Base-by-base conservation (phyloP, 1,139 yeast species). In the Yamadazyma blattariae region DNA sequence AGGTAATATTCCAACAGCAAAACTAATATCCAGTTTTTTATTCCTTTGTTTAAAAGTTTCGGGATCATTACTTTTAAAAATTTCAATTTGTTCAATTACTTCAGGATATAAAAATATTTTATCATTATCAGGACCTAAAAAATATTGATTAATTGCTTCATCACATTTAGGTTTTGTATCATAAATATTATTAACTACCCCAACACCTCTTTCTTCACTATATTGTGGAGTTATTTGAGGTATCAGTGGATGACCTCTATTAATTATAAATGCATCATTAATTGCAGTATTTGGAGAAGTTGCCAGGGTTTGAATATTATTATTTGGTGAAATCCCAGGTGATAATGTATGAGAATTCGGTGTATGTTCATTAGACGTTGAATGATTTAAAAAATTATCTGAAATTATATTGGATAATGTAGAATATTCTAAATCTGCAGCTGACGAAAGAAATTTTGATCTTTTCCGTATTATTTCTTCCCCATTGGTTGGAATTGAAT, bases 381-480 rank as follows among this genome's bases (percentile, higher is more conserved):
- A 40, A 17, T 27, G 38, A 15, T 39, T 36, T n/a, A 41, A 20
- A 37, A 64, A 55, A 39, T 73, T 79, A 41, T 78, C 82, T 35
- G 73, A 81, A 25, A 84, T 71, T 34, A 87, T 84, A 43, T 74
- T 79, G n/a, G 94, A 82, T 27, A 88, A 60, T 2, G 87, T 80
- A 4, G 87, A 73, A 51, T 87, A 86, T 50, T 88, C 96, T 43
- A 82, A 65, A 50, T 84, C 86, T 0, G 92, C 90, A 0, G 95
- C 92, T 12, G 80, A 66, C 1, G 94, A 82, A 41, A 84, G 61
- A 52, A 87, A 81, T 36, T 67, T 69, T 8, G 67, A 61, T 29
- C 66, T 46, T 39, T 51, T 49, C 22, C 27, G 31, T 15, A 29
- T 28, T 11, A 35, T 21, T 18, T 35, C 38, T 5, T 19, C 31